Evolutionary conservation across 2,329 filamentous ascomycete genomes (phyloP), one percentile per base, ranked within the genome.

Genomic region (Trichoderma pleuroti): DNA sequence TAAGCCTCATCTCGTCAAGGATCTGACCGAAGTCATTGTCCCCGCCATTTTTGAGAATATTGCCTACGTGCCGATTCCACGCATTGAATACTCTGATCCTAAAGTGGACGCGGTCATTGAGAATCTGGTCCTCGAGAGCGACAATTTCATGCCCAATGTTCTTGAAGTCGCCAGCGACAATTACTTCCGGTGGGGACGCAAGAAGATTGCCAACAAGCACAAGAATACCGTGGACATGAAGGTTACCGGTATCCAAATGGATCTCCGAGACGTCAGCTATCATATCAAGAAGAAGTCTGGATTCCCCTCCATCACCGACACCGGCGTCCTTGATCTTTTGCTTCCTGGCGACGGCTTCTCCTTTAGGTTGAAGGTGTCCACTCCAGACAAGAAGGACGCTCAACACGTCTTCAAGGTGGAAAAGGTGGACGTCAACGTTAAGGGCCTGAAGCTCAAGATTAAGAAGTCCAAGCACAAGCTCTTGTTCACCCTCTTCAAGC

Each of bases 381-480:
- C 91, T 60, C 91, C 93, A 3, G 90, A 95, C 66, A 88, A 91
- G 78, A 86, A 85, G 24, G 94, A 97, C 77, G 84, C 86, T 32
- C 89, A 92, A 76, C 90, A 96, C 80, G 96, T 97, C 83, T 95
- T 98, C 88, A 98, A 97, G 87, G 87, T 98, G 72, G 93, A 97
- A 78, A 94, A 92, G 81, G 92, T 97, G 4, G 86, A 92, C 52
- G 93, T 97, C 24, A 90, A 93, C 76, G 88, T 97, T 75, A 92
- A 93, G 82, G 81, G 94, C 77, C 86, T 98, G 71, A 88, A 92
- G 75, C 90, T 99, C 83, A 97, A 97, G 84, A 81, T 99, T 74
- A 94, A 94, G 86, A 90, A 97, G 85, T 98, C 94, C 66, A 97
- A 91, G 81, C 94, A 98, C 87, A 99, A 98, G 88, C 78, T 96